Evolutionary conservation across 257 asterid species (phyloP), one percentile per base, ranked within the genome.

Genomic region (Thymus quinquecostatus): DNA sequence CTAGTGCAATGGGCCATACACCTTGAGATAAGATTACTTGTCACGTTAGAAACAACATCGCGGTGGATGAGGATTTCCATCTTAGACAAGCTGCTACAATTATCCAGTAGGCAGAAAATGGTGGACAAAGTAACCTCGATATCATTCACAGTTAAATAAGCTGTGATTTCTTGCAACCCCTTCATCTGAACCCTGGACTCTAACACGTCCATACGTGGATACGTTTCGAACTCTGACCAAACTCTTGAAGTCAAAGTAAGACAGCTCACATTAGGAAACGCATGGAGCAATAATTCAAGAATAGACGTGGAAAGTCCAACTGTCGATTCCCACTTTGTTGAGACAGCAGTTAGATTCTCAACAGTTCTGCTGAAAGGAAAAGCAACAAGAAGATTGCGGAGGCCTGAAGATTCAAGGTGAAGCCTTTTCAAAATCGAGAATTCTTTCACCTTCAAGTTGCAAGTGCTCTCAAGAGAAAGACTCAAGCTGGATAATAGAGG

Each of bases 151-250:
- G 87, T 86, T 38, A 89, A 63, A 70, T 91, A 91, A 1, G 89
- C 96, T 3, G 69, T 86, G 2, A 91, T 80, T 64, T 71, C 79
- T 77, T 83, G 84, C 86, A 91, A 65, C 13, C 84, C 86, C 82
- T 77, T 81, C 85, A 80, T 74, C 75, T 61, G 75, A 63, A 60
- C 66, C 75, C 86, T 60, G 4, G 75, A 66, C 40, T 77, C 86
- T 13, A 69, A 64, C 33, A 74, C 82, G 63, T 71, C 87, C 6
- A 64, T 34, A 27, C 74, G 80, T 58, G 77, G 73, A 64, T 56
- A 79, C 14, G 82, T 59, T 81, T 87, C 92, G 38, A 88, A 63
- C 71, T 78, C 85, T 1, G 92, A 82, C 96, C 97, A 91, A 51
- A 72, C 80, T 28, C 86, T 83, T 48, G 92, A 75, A 14, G 85